phyloP scores from a whole-genome alignment of 345 rosid species.

The Microcos paniculata region DNA sequence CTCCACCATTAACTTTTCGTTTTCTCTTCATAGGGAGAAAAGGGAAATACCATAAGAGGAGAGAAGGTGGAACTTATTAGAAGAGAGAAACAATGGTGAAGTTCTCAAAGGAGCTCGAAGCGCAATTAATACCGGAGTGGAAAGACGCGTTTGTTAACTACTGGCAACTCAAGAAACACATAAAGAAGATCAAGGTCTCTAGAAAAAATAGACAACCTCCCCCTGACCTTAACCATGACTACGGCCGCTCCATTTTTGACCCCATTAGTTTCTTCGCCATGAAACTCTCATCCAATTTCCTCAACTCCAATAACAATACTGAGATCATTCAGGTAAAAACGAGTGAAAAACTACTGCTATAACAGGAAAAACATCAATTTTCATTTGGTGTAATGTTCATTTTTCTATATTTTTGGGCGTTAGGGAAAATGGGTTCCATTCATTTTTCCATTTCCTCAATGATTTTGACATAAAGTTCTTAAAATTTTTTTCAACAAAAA shows the following conservation, averaged over 20 bases:
- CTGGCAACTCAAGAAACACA: conserved; percentile 80
- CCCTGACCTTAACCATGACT: conserved; percentile 31
- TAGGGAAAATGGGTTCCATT: background rate
- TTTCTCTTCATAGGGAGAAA: conserved; percentile 3
- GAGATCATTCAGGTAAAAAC: conserved; percentile 77
- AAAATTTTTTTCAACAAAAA: background rate
- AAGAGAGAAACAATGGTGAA: conserved; percentile 70
- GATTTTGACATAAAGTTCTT: background rate
- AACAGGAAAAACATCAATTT: background rate
- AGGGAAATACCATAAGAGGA: background rate
- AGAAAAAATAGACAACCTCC: conserved; percentile 36
- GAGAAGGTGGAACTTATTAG: background rate
- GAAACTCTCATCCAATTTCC: conserved; percentile 30
- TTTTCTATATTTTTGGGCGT: background rate
- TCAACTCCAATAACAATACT: conserved; percentile 20
- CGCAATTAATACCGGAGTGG: conserved; percentile 98
- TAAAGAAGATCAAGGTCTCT: conserved; percentile 73
- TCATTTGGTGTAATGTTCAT: background rate
- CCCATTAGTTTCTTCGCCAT: conserved; percentile 46
- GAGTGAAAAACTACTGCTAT: too few species aligned
- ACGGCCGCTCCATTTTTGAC: conserved; percentile 59
- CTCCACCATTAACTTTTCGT: background rate
- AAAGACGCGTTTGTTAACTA: conserved; percentile 93
- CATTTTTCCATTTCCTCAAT: background rate
- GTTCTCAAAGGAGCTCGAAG: conserved; percentile 94